Conservation (phyloP, 1,139 yeast genomes). For the Candida buenavistaensis region DNA sequence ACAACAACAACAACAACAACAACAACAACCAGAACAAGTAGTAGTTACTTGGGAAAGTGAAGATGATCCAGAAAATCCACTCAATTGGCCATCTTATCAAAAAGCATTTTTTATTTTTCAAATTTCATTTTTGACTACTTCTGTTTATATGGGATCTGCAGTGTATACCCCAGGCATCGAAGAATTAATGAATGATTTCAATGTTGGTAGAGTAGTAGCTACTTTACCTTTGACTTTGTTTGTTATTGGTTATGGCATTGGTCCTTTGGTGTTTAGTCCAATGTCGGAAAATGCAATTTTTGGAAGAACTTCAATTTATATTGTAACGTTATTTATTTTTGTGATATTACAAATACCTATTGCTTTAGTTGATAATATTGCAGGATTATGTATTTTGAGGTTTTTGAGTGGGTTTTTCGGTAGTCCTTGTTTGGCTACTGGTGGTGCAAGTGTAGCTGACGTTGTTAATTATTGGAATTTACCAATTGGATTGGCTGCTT, state of each 20-base stretch:
- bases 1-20: slow-evolving; percentile 1
- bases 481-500: slow-evolving; percentile 27
- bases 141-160: slow-evolving; percentile 30
- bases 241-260: slow-evolving; percentile 58
- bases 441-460: slow-evolving; percentile 38
- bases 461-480: slow-evolving; percentile 24
- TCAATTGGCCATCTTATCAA: slow-evolving; percentile 25
- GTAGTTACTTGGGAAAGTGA: slow-evolving; percentile 28
- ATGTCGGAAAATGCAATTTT: slow-evolving; percentile 48
- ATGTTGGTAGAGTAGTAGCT: slow-evolving; percentile 43
- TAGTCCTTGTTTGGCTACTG: slow-evolving; percentile 37
- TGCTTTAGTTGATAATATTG: slow-evolving; percentile 31
- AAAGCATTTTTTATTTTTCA: slow-evolving; percentile 21
- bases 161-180: slow-evolving; percentile 31
- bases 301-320: slow-evolving; percentile 51
- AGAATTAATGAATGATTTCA: slow-evolving; percentile 41
- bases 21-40: slow-evolving; percentile 8
- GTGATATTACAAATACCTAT: slow-evolving; percentile 35
- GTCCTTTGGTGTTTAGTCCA: slow-evolving; percentile 57
- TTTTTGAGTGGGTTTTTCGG: slow-evolving; percentile 37
- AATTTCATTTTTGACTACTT: slow-evolving; percentile 23
- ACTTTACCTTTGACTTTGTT: slow-evolving; percentile 39
- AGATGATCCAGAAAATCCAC: slow-evolving; percentile 31
- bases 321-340: slow-evolving; percentile 26
- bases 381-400: slow-evolving; percentile 31